phyloP scores from a whole-genome alignment of 2,329 filamentous ascomycete genomes.

The Daldinia sp. region DNA sequence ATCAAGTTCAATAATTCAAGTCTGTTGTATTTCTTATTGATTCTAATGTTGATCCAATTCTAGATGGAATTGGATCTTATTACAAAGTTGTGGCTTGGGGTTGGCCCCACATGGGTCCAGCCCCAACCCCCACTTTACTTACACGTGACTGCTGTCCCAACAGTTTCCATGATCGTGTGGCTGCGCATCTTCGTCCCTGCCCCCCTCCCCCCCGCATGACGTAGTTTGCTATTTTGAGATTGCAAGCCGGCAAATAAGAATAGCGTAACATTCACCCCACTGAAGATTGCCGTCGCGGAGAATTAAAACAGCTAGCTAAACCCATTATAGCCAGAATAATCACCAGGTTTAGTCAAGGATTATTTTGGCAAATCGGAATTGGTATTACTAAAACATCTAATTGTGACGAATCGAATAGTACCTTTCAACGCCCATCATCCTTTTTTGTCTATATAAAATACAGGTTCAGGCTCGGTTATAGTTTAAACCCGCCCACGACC shows the following conservation, averaged over 20 bases:
- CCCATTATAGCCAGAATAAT: neutral
- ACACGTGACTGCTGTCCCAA: neutral
- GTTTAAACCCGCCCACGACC: slow-evolving; percentile 2
- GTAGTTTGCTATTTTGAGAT: slow-evolving; percentile 6
- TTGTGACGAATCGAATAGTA: slow-evolving; percentile 6
- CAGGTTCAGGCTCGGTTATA: neutral
- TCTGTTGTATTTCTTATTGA: too few relatives aligned
- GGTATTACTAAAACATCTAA: slow-evolving; percentile 7
- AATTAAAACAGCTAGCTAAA: neutral
- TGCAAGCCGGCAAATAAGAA: slow-evolving; percentile 3
- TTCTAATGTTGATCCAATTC: too few relatives aligned
- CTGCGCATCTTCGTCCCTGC: neutral
- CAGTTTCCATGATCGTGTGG: neutral
- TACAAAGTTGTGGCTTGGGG: too few relatives aligned
- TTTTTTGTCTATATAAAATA: neutral
- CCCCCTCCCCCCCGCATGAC: neutral
- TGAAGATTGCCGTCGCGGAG: neutral
- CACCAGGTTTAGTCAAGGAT: neutral
- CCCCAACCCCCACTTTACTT: too few relatives aligned
- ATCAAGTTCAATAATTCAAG: too few relatives aligned
- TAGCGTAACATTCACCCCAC: slow-evolving; percentile 1
- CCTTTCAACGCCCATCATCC: slow-evolving; percentile 5
- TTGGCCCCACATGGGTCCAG: too few relatives aligned
- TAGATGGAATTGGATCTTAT: too few relatives aligned
- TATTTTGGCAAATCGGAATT: neutral